Percentiles rank a stretch among this genome's conserved stretches.
phyloP scores from a whole-genome alignment of 1,284 basidiomycete genomes.

The Vanrija humicola region DNA sequence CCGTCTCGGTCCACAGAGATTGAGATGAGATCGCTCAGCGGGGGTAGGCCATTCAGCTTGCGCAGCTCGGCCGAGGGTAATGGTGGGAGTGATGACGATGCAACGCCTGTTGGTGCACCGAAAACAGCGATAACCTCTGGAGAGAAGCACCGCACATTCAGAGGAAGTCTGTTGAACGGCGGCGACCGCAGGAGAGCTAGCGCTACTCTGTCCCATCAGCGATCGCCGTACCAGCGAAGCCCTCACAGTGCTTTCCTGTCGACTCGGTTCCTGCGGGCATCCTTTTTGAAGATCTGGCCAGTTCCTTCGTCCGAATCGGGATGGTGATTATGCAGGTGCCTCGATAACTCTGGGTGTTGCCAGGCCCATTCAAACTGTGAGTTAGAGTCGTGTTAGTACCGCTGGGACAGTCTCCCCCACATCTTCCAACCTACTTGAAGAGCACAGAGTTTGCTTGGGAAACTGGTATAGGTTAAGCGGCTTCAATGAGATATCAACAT shows the following conservation, averaged over 20 bases:
- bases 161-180: conserved; percentile 27
- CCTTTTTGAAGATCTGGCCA: conserved; percentile 35
- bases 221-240: not conserved
- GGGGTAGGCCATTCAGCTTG: not conserved
- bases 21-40: conserved; percentile 36
- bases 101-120: not conserved
- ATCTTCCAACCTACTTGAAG: conserved; percentile 49
- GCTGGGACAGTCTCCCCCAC: not conserved
- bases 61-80: conserved; percentile 44
- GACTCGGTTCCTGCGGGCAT: conserved; percentile 35
- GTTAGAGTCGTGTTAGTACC: not conserved
- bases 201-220: conserved; percentile 28
- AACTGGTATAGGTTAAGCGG: conserved; percentile 50
- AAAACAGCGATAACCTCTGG: conserved; percentile 41
- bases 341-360: conserved; percentile 62
- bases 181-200: conserved; percentile 31
- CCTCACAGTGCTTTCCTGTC: conserved; percentile 40
- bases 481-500: not conserved
- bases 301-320: not conserved
- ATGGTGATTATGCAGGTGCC: conserved; percentile 42
- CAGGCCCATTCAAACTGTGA: conserved; percentile 86
- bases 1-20: conserved; percentile 70
- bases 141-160: conserved; percentile 62
- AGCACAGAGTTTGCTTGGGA: conserved; percentile 77
- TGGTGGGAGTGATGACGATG: conserved; percentile 41